Evolutionary conservation across 306 rosid genomes (phyloP).

Genomic region (Arachis hypogaea): DNA sequence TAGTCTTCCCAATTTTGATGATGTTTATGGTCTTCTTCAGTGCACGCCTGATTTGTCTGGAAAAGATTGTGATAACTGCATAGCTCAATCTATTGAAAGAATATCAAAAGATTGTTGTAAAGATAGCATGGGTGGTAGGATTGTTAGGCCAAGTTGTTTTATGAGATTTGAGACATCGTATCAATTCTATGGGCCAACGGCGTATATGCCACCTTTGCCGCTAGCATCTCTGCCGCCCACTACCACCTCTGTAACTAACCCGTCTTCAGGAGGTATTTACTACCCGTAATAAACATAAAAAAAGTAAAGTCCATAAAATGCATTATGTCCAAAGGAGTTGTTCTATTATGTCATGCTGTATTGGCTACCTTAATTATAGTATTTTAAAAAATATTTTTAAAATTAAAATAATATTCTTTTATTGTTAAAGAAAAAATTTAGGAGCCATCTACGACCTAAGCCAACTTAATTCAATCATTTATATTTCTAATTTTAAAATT

Average conservation of each 20-base stretch:
- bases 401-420: too few species aligned
- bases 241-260: too few species aligned
- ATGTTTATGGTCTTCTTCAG: conserved; percentile 44
- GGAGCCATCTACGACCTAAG: too few species aligned
- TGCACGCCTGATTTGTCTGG: conserved; percentile 46
- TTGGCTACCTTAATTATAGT: too few species aligned
- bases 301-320: too few species aligned
- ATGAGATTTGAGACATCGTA: neutral
- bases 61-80: conserved; percentile 31
- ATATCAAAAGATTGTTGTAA: neutral
- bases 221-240: neutral
- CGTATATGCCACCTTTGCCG: neutral
- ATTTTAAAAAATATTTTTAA: too few species aligned
- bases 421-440: too few species aligned
- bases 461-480: too few species aligned
- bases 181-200: neutral
- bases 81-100: neutral
- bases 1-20: neutral
- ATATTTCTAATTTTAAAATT: too few species aligned
- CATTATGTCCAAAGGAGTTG: too few species aligned
- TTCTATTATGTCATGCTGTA: too few species aligned
- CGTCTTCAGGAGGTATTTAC: neutral
- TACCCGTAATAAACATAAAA: too few species aligned
- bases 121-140: neutral
- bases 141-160: neutral